Base-by-base conservation (phyloP, 768 basidiomycete genomes). In the Artomyces pyxidatus region DNA sequence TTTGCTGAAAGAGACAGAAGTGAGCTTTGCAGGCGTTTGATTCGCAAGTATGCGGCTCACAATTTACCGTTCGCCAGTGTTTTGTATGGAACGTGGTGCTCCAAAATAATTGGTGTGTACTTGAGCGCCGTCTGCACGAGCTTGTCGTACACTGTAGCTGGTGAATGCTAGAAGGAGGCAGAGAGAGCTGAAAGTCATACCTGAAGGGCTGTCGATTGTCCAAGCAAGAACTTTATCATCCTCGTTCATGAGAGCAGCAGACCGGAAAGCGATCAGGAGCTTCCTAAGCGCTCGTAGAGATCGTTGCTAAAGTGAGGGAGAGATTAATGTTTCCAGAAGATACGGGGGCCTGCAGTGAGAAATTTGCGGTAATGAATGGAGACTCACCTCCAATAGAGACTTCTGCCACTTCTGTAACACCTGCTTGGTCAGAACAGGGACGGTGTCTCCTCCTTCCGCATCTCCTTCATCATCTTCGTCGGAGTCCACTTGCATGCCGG, bases 41-140 rank as follows among this genome's bases (percentile, higher is more conserved):
- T 23, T 7, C 4, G 48, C 10, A 28, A 29, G 40, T 17, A 14
- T 37, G 23, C 6, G 7, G 73, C 88, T 42, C 60, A 95, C 94
- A 87, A 85, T 76, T 85, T 88, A 45, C 94, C 96, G 57, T 82
- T 82, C 1, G 82, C 62, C 22, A 84, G 73, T 1, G 77, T 82
- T 69, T 92, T 95, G 70, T 81, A 91, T 0, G 95, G 94, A 29
- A 88, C 72, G 58, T 97, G 94, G 59, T 94, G 83, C 42, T 78
- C 75, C 16, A 99, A 75, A 7, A 97, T 76, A 35, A 97, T 75
- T 2, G 96, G 94, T 0, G 94, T 94, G 66, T 89, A 99, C 60
- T 80, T 81, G 23, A 99, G 72, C 2, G 92, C 70, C 0, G 94
- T 95, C 10, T 78, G 78, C 38, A 99, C 73, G 19, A 98, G 75